Conservation (phyloP, 768 basidiomycete species). For the Lanmaoa pseudosensibilis region DNA sequence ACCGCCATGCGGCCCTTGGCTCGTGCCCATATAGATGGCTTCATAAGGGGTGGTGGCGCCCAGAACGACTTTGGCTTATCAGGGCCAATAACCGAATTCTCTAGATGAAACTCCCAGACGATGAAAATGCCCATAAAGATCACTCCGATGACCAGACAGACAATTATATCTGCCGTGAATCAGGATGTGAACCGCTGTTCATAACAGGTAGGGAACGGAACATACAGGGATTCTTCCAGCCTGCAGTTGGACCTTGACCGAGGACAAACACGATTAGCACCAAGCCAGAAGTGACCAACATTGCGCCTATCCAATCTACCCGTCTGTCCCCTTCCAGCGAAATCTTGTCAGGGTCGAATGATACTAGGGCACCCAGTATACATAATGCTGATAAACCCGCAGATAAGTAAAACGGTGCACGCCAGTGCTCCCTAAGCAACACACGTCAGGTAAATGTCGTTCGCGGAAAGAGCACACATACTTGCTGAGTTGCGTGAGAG, state of each 20-base stretch:
- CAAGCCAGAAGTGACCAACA: slow-evolving; percentile 62
- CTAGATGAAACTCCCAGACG: slow-evolving; percentile 65
- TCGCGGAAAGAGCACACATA: slow-evolving; percentile 20
- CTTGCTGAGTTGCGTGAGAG: slow-evolving; percentile 56
- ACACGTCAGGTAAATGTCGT: background rate
- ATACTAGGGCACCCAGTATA: slow-evolving; percentile 51
- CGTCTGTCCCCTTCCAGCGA: slow-evolving; percentile 44
- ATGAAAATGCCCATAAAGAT: slow-evolving; percentile 56
- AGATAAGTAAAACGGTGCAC: slow-evolving; percentile 61
- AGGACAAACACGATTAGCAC: slow-evolving; percentile 74
- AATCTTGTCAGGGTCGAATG: slow-evolving; percentile 56
- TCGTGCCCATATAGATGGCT: slow-evolving; percentile 60
- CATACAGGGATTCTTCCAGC: slow-evolving; percentile 63
- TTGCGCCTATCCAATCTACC: slow-evolving; percentile 78
- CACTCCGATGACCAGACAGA: slow-evolving; percentile 61
- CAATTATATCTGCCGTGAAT: slow-evolving; percentile 60
- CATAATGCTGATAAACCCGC: slow-evolving; percentile 56
- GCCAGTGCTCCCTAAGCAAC: slow-evolving; percentile 51
- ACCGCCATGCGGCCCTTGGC: slow-evolving; percentile 61
- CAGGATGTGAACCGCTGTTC: slow-evolving; percentile 23
- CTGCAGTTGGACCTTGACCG: slow-evolving; percentile 62
- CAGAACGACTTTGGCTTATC: slow-evolving; percentile 26
- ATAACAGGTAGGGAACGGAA: background rate
- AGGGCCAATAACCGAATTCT: slow-evolving; percentile 27
- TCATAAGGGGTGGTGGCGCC: slow-evolving; percentile 65